Conservation (phyloP, 768 basidiomycete genomes). For the Psilocybe cyanescens region DNA sequence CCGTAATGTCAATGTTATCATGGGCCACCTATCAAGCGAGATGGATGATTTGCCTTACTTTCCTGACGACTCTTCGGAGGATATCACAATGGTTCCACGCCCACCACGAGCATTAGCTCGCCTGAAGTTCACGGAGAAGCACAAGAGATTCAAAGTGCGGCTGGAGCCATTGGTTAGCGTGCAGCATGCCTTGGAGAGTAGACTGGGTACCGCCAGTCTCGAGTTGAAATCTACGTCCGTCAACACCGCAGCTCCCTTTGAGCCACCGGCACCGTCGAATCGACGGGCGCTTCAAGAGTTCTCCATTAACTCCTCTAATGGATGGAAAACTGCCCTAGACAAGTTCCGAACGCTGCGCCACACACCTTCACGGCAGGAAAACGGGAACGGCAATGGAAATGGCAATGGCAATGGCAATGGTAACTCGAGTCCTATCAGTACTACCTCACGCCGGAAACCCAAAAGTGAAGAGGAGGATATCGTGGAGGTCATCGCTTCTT, state of each 20-base stretch:
- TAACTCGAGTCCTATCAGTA: slow-evolving; percentile 16
- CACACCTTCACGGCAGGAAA: slow-evolving; percentile 23
- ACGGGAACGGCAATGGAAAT: slow-evolving; percentile 21
- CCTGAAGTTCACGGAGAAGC: slow-evolving; percentile 62
- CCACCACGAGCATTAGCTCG: slow-evolving; percentile 41
- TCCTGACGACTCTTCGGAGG: slow-evolving; percentile 45
- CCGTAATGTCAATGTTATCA: slow-evolving; percentile 68
- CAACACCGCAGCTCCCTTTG: slow-evolving; percentile 47
- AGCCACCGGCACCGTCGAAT: slow-evolving; percentile 22
- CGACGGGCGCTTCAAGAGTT: slow-evolving; percentile 50
- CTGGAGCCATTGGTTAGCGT: slow-evolving; percentile 61
- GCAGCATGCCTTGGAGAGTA: slow-evolving; percentile 60
- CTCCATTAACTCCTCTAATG: slow-evolving; percentile 62
- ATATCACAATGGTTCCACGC: slow-evolving; percentile 32
- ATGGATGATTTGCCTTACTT: slow-evolving; percentile 48
- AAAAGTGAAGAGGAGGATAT: slow-evolving; percentile 57
- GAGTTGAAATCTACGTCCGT: slow-evolving; percentile 49
- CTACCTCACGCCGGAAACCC: slow-evolving; percentile 20
- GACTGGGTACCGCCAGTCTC: slow-evolving; percentile 59
- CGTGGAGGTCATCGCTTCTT: slow-evolving; percentile 59
- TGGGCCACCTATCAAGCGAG: slow-evolving; percentile 60
- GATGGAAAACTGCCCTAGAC: slow-evolving; percentile 68
- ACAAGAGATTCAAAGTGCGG: slow-evolving; percentile 59
- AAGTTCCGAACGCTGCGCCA: slow-evolving; percentile 48
- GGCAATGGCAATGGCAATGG: slow-evolving; percentile 14